phyloP scores from a whole-genome alignment of 768 basidiomycete genomes.

The Strobilomyces dryophilus region DNA sequence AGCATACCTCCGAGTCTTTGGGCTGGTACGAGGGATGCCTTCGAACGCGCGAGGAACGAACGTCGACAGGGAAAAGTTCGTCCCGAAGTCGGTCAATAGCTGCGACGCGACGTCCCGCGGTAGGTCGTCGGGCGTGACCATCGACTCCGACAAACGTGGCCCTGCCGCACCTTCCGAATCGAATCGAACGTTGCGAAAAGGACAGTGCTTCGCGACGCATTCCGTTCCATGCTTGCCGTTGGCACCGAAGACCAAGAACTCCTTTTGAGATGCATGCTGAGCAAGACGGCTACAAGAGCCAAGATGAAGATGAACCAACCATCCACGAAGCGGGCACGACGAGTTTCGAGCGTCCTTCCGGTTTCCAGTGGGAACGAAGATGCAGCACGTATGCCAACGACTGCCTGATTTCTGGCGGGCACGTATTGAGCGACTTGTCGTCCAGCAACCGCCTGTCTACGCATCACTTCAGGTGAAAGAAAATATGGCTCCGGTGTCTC shows the following conservation, averaged over 20 bases:
- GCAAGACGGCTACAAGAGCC: background rate
- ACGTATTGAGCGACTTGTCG: conserved; percentile 9
- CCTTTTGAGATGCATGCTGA: conserved; percentile 6
- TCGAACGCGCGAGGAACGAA: conserved; percentile 14
- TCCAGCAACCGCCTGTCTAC: conserved; percentile 7
- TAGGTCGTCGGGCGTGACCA: background rate
- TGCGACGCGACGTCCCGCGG: conserved; percentile 11
- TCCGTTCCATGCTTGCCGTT: background rate
- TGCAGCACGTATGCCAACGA: conserved; percentile 18
- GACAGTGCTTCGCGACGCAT: conserved; percentile 8
- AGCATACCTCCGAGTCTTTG: conserved; percentile 19
- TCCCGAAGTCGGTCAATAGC: conserved; percentile 3
- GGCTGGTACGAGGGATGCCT: conserved; percentile 11
- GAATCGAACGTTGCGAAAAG: conserved; percentile 16
- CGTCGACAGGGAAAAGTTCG: background rate
- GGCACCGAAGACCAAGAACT: background rate
- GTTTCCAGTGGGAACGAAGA: conserved; percentile 23
- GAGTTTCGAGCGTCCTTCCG: conserved; percentile 13
- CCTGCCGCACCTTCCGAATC: background rate
- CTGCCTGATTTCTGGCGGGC: conserved; percentile 15
- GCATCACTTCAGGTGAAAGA: conserved; percentile 1
- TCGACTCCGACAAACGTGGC: background rate
- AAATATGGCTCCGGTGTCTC: background rate
- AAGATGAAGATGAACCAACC: conserved; percentile 13
- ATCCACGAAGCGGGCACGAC: conserved; percentile 22